Conservation (phyloP, 306 rosid genomes). For the Alnus rubra region DNA sequence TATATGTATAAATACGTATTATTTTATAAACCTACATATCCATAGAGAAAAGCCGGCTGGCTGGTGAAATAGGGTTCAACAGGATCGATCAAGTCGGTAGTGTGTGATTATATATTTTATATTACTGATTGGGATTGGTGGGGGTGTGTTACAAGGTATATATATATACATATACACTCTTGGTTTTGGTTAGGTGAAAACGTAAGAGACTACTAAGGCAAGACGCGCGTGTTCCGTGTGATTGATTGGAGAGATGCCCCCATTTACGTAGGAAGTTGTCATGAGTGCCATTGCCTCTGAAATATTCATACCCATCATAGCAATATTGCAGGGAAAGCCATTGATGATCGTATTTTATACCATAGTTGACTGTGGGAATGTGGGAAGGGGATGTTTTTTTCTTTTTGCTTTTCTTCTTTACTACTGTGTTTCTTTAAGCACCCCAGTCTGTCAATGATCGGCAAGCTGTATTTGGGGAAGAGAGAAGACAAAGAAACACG, state of each 20-base stretch:
- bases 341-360: constrained; percentile 17
- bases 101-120: constrained; percentile 30
- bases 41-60: constrained; percentile 63
- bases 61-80: constrained; percentile 39
- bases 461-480: constrained; percentile 7
- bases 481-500: constrained; percentile 3
- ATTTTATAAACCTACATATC: not conserved
- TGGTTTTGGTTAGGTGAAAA: constrained; percentile 50
- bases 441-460: not conserved
- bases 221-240: constrained; percentile 36
- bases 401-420: not conserved
- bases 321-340: constrained; percentile 34
- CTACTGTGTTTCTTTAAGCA: not conserved
- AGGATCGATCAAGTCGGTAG: constrained; percentile 33
- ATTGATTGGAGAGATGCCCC: constrained; percentile 16
- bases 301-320: constrained; percentile 32
- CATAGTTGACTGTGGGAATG: constrained; percentile 29
- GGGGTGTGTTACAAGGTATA: constrained; percentile 3
- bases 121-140: constrained; percentile 31
- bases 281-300: constrained; percentile 27
- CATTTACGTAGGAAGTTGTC: constrained; percentile 36
- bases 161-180: not conserved
- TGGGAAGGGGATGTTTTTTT: constrained; percentile 11
- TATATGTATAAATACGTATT: not conserved
- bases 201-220: constrained; percentile 36